phyloP scores from a whole-genome alignment of 2,329 filamentous ascomycete species.

The Ophiostoma sp. region DNA sequence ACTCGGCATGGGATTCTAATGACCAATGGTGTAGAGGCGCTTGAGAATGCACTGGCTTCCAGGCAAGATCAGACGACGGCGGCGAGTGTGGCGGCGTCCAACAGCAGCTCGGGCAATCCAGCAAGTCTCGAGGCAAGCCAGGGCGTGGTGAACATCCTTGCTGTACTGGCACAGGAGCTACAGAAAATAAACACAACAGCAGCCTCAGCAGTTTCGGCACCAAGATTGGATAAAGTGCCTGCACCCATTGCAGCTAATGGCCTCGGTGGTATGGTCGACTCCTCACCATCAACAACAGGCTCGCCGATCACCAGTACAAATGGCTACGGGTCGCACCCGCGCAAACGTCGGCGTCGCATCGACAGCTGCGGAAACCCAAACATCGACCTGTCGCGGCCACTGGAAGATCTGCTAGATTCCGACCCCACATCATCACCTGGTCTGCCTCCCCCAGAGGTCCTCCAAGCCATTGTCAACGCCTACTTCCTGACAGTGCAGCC shows the following conservation, averaged over 20 bases:
- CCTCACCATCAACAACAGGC: not conserved
- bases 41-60: slow-evolving; percentile 22
- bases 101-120: not conserved
- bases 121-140: slow-evolving; percentile 10
- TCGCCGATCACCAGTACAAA: not conserved
- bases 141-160: slow-evolving; percentile 19
- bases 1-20: not conserved
- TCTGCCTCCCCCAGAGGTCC: slow-evolving; percentile 21
- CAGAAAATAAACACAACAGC: slow-evolving; percentile 19
- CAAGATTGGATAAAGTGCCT: not conserved
- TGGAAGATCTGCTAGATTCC: slow-evolving; percentile 15
- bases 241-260: not conserved
- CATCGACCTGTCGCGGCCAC: slow-evolving; percentile 18
- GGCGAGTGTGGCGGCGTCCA: not conserved
- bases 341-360: slow-evolving; percentile 23
- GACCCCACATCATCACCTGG: slow-evolving; percentile 10
- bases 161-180: slow-evolving; percentile 23
- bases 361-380: slow-evolving; percentile 25
- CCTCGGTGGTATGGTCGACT: not conserved
- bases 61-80: not conserved
- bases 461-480: slow-evolving; percentile 31
- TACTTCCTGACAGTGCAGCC: slow-evolving; percentile 36
- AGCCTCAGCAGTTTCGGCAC: not conserved
- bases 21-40: slow-evolving; percentile 13
- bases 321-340: not conserved